phyloP scores from a whole-genome alignment of 1,139 yeast genomes.

The Protomyces arabidopsidicola region DNA sequence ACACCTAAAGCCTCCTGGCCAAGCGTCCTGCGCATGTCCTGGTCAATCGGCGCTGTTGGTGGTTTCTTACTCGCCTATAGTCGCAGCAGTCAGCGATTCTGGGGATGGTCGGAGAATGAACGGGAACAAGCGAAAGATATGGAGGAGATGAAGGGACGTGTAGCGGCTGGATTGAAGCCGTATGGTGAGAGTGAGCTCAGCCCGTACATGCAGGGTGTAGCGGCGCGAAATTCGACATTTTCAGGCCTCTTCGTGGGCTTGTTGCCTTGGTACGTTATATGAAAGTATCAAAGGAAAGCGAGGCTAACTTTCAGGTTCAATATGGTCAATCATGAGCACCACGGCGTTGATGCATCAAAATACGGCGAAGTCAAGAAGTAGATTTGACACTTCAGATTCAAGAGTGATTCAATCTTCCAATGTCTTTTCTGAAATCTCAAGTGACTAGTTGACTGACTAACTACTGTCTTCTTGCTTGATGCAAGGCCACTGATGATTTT shows the following conservation, averaged over 20 bases:
- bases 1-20: constrained; percentile 10
- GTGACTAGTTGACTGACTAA: too few species aligned
- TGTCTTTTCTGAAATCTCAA: too few species aligned
- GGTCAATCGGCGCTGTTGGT: constrained; percentile 58
- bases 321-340: constrained; percentile 74
- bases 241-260: constrained; percentile 59
- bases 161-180: constrained; percentile 64
- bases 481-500: too few species aligned
- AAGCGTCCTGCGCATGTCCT: constrained; percentile 24
- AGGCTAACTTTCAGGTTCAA: constrained; percentile 55
- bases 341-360: constrained; percentile 54
- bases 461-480: too few species aligned
- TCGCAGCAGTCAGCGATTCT: constrained; percentile 51
- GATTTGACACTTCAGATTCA: background rate
- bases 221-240: constrained; percentile 75
- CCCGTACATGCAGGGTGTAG: constrained; percentile 68
- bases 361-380: constrained; percentile 6
- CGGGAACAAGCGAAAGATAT: constrained; percentile 71
- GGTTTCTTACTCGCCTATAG: constrained; percentile 67
- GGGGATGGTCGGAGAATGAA: constrained; percentile 71
- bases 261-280: constrained; percentile 37
- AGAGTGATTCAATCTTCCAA: too few species aligned
- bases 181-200: constrained; percentile 53
- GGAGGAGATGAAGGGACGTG: constrained; percentile 63
- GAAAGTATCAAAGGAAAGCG: constrained; percentile 42